These are phyloP conservation scores for Coemansia sp. DNA, from an alignment of 192 early-diverging fungal species.

Conservation along the genomic window DNA sequence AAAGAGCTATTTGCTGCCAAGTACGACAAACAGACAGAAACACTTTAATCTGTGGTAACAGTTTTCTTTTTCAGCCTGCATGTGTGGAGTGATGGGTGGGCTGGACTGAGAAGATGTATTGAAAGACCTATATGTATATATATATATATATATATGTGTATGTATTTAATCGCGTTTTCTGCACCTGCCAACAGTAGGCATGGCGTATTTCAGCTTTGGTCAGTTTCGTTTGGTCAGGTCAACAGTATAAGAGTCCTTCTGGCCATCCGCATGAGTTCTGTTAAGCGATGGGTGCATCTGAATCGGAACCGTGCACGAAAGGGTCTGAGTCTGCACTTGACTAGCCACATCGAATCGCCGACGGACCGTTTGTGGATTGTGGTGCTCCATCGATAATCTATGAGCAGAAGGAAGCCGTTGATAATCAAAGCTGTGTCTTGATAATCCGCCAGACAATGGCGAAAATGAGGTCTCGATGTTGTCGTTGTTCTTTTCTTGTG, in stretches of 20 bases:
- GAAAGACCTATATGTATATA: too few species aligned
- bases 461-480: neutral
- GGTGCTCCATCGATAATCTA: neutral
- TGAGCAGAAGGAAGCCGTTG: neutral
- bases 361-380: constrained; percentile 21
- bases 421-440: neutral
- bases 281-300: constrained; percentile 46
- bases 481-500: too few species aligned
- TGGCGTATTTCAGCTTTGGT: too few species aligned
- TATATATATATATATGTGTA: too few species aligned
- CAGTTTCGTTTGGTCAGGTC: constrained; percentile 25
- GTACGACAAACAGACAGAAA: too few species aligned
- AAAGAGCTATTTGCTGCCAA: too few species aligned
- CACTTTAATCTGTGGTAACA: too few species aligned
- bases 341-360: constrained; percentile 32
- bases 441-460: neutral
- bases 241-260: constrained; percentile 25
- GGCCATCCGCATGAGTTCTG: constrained; percentile 8
- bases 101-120: too few species aligned
- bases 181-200: neutral
- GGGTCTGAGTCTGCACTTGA: constrained; percentile 27
- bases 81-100: too few species aligned
- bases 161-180: neutral
- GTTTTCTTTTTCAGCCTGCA: too few species aligned
- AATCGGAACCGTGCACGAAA: constrained; percentile 45